Base-by-base conservation (phyloP, 176 grass and related monocot species). In the Cenchrus americanus region DNA sequence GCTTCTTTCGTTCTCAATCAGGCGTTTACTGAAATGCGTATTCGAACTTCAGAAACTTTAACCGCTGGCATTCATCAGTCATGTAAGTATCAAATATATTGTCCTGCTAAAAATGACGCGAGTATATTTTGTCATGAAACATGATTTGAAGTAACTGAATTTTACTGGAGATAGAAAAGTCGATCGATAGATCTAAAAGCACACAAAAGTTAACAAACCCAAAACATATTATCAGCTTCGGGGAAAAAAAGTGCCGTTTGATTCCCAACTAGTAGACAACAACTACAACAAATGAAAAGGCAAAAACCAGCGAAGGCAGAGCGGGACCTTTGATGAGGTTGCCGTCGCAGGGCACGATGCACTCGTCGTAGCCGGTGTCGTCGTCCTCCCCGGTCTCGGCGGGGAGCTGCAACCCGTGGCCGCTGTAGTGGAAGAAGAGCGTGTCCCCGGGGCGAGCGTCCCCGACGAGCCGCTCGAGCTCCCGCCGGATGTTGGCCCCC, bases 371-470 rank as follows among this genome's bases (percentile, higher is more conserved):
- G 0, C 96, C 93, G 10, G 91, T 99, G 80, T 96, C 91, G 82
- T 96, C 96, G 54, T 99, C 89, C 51, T 95, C 76, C n/a, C 96
- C 96, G 32, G 92, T 95, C 91, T 95, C 91, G 60, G 89, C 86
- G 10, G 93, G 93, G 34, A 96, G 76, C 72, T 84, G 91, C 22
- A 82, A 80, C 2, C 93, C 96, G 57, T 96, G 96, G 65, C 87
- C 93, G 80, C 93, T 99, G 84, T 94, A 99, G 83, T 99, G 96
- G 72, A 99, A 90, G 90, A 96, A 99, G 70, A 99, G 82, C 82
- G 64, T 50, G 86, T 96, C 96, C 42, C 91, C 89, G 3, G 85
- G 69, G 0, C 87, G 80, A 3, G 96, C 96, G 40, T 30, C 84
- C 71, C 17, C 60, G 13, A 99, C 84, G 43, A 99, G 91, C 10